Conservation (phyloP, 164 flowering plant species). For the Tinospora cordifolia region DNA sequence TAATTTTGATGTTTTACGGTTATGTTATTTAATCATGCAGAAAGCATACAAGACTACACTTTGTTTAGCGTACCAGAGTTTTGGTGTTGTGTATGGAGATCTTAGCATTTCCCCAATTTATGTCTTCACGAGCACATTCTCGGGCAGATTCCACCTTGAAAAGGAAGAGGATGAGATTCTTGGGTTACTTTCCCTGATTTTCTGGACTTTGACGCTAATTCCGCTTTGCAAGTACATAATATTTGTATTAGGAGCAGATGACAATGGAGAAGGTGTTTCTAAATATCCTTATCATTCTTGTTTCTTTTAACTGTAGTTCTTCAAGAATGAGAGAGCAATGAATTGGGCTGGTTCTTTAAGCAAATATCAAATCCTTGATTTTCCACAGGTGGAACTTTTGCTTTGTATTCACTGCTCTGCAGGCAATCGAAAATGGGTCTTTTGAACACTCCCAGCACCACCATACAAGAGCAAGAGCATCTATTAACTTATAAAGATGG, state of each 20-base stretch:
- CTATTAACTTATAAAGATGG: slow-evolving; percentile 18
- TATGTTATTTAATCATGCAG: slow-evolving; percentile 15
- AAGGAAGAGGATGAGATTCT: slow-evolving; percentile 25
- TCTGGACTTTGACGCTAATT: slow-evolving; percentile 38
- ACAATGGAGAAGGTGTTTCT: slow-evolving; percentile 37
- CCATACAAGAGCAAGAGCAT: slow-evolving; percentile 25
- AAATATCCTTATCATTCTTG: not conserved
- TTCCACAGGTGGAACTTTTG: slow-evolving; percentile 56
- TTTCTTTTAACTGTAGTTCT: not conserved
- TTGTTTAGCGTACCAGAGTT: slow-evolving; percentile 33
- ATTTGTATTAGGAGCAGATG: slow-evolving; percentile 37
- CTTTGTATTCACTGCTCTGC: slow-evolving; percentile 53
- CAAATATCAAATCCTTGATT: slow-evolving; percentile 1
- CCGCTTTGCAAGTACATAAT: slow-evolving; percentile 35
- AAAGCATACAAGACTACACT: slow-evolving; percentile 18
- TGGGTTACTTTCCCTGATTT: slow-evolving; percentile 35
- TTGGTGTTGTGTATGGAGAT: slow-evolving; percentile 42
- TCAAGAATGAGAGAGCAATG: not conserved
- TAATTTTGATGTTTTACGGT: not conserved
- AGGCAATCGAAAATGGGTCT: slow-evolving; percentile 37
- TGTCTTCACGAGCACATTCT: slow-evolving; percentile 34
- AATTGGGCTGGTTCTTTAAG: not conserved
- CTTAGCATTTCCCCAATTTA: slow-evolving; percentile 33
- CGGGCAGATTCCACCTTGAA: slow-evolving; percentile 19
- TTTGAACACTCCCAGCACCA: slow-evolving; percentile 21